phyloP scores from a whole-genome alignment of 768 basidiomycete species.

The Calocera viscosa region DNA sequence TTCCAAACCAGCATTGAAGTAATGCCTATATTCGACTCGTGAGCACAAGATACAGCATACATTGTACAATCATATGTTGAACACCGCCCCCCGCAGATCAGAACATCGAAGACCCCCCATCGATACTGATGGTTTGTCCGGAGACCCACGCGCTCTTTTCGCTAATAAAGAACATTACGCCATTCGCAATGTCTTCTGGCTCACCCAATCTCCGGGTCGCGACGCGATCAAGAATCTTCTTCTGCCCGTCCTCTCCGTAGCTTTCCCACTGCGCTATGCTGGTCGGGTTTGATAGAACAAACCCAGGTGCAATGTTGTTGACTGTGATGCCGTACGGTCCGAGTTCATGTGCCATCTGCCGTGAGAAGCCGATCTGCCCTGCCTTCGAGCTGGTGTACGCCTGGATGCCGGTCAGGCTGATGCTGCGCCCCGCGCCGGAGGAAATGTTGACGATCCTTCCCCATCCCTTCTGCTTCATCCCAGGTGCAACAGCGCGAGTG shows the following conservation, averaged over 20 bases:
- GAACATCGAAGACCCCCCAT: slow-evolving; percentile 2
- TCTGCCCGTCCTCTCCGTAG: background rate
- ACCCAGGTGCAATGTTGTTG: slow-evolving; percentile 5
- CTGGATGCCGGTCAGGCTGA: slow-evolving; percentile 2
- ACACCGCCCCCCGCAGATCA: background rate
- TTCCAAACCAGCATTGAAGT: too few species aligned
- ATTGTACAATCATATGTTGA: too few species aligned
- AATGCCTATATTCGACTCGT: too few species aligned
- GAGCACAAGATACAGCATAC: too few species aligned
- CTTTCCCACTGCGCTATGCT: slow-evolving; percentile 4
- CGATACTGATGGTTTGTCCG: background rate
- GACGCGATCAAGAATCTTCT: background rate
- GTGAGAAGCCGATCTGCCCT: background rate
- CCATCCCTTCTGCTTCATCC: slow-evolving; percentile 1
- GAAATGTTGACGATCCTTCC: slow-evolving; percentile 5
- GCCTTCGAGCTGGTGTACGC: slow-evolving; percentile 6
- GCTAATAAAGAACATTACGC: background rate
- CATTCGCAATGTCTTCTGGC: background rate
- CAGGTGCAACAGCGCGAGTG: background rate
- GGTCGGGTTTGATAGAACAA: background rate
- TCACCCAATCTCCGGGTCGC: background rate
- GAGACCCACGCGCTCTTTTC: slow-evolving; percentile 1
- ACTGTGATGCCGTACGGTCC: slow-evolving; percentile 2
- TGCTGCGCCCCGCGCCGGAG: background rate
- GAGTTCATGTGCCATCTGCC: slow-evolving; percentile 2